Percentiles rank a stretch among this genome's conserved stretches.
Evolutionary conservation across 176 grass and related monocot genomes (phyloP).

Genomic region (Triticum aestivum): DNA sequence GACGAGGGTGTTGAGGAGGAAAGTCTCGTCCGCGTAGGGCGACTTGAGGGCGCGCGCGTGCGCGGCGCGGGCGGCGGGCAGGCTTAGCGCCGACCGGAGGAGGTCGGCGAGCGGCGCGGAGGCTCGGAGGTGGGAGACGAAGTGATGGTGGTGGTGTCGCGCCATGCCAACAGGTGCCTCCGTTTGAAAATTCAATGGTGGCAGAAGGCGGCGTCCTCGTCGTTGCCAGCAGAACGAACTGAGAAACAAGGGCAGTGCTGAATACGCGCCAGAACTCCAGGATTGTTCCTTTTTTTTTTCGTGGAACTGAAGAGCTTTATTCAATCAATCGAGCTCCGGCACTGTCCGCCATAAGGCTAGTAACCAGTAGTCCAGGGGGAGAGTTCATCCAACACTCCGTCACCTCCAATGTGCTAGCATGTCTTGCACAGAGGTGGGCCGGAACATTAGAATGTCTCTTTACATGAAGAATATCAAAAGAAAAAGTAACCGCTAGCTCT

Average conservation of each 20-base stretch:
- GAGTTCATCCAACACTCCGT: too few relatives aligned
- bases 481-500: too few relatives aligned
- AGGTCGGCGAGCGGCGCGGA: constrained; percentile 42
- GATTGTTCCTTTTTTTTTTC: neutral
- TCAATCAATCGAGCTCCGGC: too few relatives aligned
- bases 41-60: neutral
- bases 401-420: too few relatives aligned
- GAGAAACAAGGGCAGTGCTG: neutral
- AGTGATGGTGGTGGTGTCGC: neutral
- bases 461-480: too few relatives aligned
- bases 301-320: too few relatives aligned
- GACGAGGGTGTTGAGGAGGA: constrained; percentile 20
- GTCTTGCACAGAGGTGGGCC: too few relatives aligned
- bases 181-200: neutral
- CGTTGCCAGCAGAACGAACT: neutral
- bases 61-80: constrained; percentile 7
- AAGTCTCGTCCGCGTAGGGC: constrained; percentile 3
- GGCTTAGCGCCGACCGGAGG: constrained; percentile 18
- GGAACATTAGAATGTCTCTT: too few relatives aligned
- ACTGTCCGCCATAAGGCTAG: too few relatives aligned
- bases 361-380: too few relatives aligned
- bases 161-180: constrained; percentile 8
- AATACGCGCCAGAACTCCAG: neutral
- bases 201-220: neutral
- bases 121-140: neutral